Evolutionary conservation across 2,329 filamentous ascomycete genomes (phyloP).

Genomic region (Trichophaea hybrida): DNA sequence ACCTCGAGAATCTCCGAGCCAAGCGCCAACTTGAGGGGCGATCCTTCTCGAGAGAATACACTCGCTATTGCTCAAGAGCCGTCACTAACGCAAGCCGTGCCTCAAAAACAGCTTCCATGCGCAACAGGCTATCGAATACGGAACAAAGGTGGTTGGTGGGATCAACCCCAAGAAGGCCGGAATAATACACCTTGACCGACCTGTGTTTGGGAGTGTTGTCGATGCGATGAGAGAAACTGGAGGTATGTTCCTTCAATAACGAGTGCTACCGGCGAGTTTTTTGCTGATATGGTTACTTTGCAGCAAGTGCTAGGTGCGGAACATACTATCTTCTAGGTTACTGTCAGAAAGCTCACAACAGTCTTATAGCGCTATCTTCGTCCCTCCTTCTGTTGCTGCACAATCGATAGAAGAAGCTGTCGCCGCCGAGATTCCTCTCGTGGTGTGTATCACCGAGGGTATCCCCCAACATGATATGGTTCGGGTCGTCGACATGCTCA

Average conservation of each 20-base stretch:
- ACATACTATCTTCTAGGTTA: not conserved
- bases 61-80: no score
- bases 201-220: conserved; percentile 79
- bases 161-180: conserved; percentile 99
- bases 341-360: conserved; percentile 43
- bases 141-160: conserved; percentile 93
- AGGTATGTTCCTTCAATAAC: conserved; percentile 17
- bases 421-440: conserved; percentile 77
- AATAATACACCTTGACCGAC: conserved; percentile 70
- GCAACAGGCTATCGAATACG: conserved; percentile 94
- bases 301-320: conserved; percentile 3
- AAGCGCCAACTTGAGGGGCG: no score
- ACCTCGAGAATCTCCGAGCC: not conserved
- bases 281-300: not conserved
- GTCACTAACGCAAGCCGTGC: not conserved
- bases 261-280: not conserved
- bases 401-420: conserved; percentile 95
- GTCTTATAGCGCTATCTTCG: conserved; percentile 86
- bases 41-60: no score
- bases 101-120: conserved; percentile 69
- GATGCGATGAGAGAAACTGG: conserved; percentile 70
- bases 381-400: conserved; percentile 84
- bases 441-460: conserved; percentile 93
- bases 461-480: conserved; percentile 99
- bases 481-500: conserved; percentile 93